Evolutionary conservation across 2,329 filamentous ascomycete genomes (phyloP).

Genomic region (Fusarium kyushuense): DNA sequence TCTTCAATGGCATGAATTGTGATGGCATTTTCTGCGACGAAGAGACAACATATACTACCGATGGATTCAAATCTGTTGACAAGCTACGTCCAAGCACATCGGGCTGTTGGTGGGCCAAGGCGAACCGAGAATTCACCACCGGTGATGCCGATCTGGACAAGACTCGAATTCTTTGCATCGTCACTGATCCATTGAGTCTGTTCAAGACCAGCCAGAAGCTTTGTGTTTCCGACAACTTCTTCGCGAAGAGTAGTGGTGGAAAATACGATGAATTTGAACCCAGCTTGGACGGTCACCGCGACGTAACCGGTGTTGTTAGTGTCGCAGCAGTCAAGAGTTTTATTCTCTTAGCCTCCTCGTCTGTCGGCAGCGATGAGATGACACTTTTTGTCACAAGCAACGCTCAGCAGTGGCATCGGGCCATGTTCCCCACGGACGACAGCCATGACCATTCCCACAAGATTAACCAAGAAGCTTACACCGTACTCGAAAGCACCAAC

Average conservation of each 20-base stretch:
- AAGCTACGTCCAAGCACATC: constrained; percentile 75
- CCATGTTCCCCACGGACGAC: constrained; percentile 86
- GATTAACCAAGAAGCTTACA: constrained; percentile 87
- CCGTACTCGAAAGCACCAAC: constrained; percentile 93
- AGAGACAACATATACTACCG: constrained; percentile 78
- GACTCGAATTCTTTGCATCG: constrained; percentile 83
- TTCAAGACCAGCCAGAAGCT: constrained; percentile 81
- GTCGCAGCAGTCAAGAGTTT: constrained; percentile 88
- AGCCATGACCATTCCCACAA: constrained; percentile 75
- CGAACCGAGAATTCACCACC: constrained; percentile 77
- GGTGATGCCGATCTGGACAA: constrained; percentile 74
- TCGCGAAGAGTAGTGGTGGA: constrained; percentile 63
- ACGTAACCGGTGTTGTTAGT: constrained; percentile 83
- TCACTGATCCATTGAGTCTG: constrained; percentile 77
- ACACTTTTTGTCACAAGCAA: constrained; percentile 91
- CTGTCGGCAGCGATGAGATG: constrained; percentile 86
- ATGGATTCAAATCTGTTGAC: constrained; percentile 82
- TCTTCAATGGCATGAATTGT: constrained; percentile 84
- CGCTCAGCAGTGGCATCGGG: constrained; percentile 87
- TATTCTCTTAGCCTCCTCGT: constrained; percentile 84
- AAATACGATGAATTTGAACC: constrained; percentile 77
- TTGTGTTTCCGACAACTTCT: constrained; percentile 85
- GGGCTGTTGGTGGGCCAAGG: constrained; percentile 90
- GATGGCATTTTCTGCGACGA: constrained; percentile 72
- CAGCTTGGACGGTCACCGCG: constrained; percentile 77